Evolutionary conservation across 768 basidiomycete genomes (phyloP), one percentile per base, ranked within the genome.

Genomic region (Hericium coralloides): DNA sequence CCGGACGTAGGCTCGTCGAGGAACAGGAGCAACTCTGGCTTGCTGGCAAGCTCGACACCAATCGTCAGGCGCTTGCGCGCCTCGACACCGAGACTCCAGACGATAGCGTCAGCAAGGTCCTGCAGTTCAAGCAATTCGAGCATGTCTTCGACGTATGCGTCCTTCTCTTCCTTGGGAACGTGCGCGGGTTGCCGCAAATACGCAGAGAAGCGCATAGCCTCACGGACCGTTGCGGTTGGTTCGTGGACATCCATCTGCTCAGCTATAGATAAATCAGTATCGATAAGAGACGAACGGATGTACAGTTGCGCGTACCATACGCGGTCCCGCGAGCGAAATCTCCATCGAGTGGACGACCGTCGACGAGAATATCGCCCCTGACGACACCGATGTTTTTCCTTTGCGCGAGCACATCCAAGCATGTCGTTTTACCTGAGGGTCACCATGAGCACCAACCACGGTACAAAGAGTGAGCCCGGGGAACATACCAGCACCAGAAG

Each of bases 11-110:
- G 78, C 15, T 63, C 66, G 38, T 68, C 86, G 55, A 87, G 71
- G 76, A 88, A 86, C 37, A 92, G 78, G 2, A 92, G 73, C 4
- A 90, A 73, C 64, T 88, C 83, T 0, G 90, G 90, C 68, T 93
- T 93, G 70, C 88, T 88, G 23, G 92, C 91, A 17, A 95, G 78
- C 68, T 95, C 92, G 56, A 95, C 92, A 56, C 90, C 93, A 63
- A 95, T 95, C 2, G 92, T 95, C 25, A 94, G 76, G 8, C 92
- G 85, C 67, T 95, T 95, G 60, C 92, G 79, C 14, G 88, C 83
- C 64, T 89, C 87, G 18, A 84, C 80, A 53, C 77, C 78, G 43
- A 89, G 75, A 62, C 79, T 82, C 66, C 81, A 82, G 14, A 94
- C 87, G 60, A 94, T 74, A 0, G 89, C 91, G 60, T 94, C 92